phyloP scores from a whole-genome alignment of 2,329 filamentous ascomycete genomes.

The Ustulina deusta region DNA sequence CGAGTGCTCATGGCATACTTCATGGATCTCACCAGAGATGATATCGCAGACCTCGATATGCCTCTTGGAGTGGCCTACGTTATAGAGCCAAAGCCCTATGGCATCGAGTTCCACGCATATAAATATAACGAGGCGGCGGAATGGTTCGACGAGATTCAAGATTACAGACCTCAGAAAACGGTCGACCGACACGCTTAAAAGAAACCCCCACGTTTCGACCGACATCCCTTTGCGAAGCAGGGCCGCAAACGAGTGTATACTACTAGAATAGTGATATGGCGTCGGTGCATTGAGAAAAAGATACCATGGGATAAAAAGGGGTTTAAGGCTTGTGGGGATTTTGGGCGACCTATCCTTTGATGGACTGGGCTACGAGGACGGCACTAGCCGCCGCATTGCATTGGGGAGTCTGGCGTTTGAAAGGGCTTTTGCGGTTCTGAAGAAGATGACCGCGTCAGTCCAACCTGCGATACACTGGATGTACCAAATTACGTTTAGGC shows the following conservation, averaged over 20 bases:
- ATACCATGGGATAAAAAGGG: constrained; percentile 38
- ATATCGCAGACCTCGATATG: constrained; percentile 94
- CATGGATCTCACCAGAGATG: constrained; percentile 87
- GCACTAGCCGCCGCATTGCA: constrained; percentile 22
- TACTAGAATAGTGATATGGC: constrained; percentile 33
- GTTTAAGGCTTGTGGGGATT: constrained; percentile 20
- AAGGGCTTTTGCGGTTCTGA: constrained; percentile 4
- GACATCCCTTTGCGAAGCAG: constrained; percentile 16
- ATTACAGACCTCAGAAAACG: constrained; percentile 79
- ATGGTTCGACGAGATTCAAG: constrained; percentile 87
- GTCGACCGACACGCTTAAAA: constrained; percentile 55
- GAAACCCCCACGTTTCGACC: not conserved
- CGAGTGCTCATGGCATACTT: constrained; percentile 97
- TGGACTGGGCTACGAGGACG: constrained; percentile 22
- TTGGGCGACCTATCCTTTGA: constrained; percentile 23
- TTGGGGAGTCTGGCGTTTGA: constrained; percentile 33
- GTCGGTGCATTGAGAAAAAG: constrained; percentile 32
- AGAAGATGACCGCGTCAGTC: constrained; percentile 14
- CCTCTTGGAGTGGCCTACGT: constrained; percentile 94
- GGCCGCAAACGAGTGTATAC: constrained; percentile 32
- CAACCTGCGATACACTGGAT: constrained; percentile 1
- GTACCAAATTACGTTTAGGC: constrained; percentile 5
- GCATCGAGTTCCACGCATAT: constrained; percentile 96
- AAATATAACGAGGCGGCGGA: constrained; percentile 82
- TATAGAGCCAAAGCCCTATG: constrained; percentile 97